Conservation (phyloP, 2,329 filamentous ascomycete species). For the Tricladium varicosporioides region DNA sequence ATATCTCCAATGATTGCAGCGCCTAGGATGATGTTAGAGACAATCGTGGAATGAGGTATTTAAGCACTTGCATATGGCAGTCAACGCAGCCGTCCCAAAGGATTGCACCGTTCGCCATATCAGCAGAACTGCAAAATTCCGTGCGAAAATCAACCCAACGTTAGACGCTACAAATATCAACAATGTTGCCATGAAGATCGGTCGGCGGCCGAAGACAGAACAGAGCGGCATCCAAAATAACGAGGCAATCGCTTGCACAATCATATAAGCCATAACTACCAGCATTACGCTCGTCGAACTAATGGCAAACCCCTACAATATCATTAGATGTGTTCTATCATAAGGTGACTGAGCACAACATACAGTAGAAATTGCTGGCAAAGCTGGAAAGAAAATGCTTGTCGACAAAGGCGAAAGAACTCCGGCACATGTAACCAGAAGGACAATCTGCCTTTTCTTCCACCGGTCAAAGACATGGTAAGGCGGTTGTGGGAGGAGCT, state of each 20-base stretch:
- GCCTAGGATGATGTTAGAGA: conserved; percentile 23
- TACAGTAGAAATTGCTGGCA: conserved; percentile 12
- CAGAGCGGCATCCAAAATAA: conserved; percentile 45
- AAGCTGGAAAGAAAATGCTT: conserved; percentile 23
- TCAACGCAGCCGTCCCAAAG: conserved; percentile 55
- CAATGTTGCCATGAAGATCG: conserved; percentile 49
- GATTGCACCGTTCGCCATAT: conserved; percentile 55
- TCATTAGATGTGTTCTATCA: neutral
- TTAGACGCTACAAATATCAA: conserved; percentile 45
- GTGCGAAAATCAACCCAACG: conserved; percentile 42
- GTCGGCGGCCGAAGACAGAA: conserved; percentile 51
- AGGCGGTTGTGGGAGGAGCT: conserved; percentile 9
- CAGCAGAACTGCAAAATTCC: conserved; percentile 45
- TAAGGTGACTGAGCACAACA: neutral
- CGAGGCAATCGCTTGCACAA: conserved; percentile 57
- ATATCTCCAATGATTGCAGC: conserved; percentile 63
- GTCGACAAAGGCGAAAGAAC: conserved; percentile 22
- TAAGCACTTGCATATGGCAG: conserved; percentile 44
- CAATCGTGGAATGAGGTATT: neutral
- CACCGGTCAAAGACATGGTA: conserved; percentile 13
- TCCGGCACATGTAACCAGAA: conserved; percentile 33
- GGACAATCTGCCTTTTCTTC: conserved; percentile 45
- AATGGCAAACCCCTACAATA: conserved; percentile 9
- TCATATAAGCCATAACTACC: conserved; percentile 27
- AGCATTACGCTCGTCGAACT: conserved; percentile 10